Percentiles rank a stretch among this genome's conserved stretches.
Evolutionary conservation across 805 yeast genomes (phyloP).

Genomic region (Candida endomychidarum): DNA sequence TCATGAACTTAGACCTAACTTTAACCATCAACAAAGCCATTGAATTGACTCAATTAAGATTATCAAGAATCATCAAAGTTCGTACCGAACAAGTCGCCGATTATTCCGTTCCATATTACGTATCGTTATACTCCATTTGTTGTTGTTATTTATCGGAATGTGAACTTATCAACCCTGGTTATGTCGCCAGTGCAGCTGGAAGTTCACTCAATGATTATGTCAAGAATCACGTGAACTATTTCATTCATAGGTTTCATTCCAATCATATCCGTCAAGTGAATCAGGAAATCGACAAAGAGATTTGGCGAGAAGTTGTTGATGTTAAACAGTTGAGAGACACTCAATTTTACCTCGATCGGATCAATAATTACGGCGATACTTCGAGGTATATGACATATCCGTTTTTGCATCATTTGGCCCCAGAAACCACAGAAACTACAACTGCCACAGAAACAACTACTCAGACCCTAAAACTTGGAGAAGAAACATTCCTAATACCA

Average conservation of each 20-base stretch:
- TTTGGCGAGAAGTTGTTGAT: conserved; percentile 77
- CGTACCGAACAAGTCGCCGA: conserved; percentile 69
- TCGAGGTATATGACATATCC: conserved; percentile 22
- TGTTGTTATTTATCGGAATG: conserved; percentile 77
- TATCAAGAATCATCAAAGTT: conserved; percentile 75
- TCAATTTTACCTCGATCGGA: conserved; percentile 27
- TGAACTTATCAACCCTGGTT: conserved; percentile 75
- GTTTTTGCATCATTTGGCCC: conserved; percentile 6
- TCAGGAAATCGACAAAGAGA: conserved; percentile 59
- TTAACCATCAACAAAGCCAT: conserved; percentile 65
- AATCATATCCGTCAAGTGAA: conserved; percentile 48
- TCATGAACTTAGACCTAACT: conserved; percentile 67
- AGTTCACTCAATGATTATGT: conserved; percentile 60
- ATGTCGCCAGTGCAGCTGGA: conserved; percentile 50
- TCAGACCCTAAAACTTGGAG: neutral
- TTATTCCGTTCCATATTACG: conserved; percentile 58
- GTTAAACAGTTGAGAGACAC: conserved; percentile 30
- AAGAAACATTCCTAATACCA: conserved; percentile 31
- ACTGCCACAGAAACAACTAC: neutral
- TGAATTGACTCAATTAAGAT: conserved; percentile 68
- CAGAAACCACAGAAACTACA: too few species aligned
- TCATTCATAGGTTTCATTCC: conserved; percentile 54
- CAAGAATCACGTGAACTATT: conserved; percentile 63
- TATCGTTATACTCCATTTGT: conserved; percentile 63
- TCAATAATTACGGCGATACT: conserved; percentile 25